Conservation (phyloP, 2,329 filamentous ascomycete species). For the Fusarium lyarnte region DNA sequence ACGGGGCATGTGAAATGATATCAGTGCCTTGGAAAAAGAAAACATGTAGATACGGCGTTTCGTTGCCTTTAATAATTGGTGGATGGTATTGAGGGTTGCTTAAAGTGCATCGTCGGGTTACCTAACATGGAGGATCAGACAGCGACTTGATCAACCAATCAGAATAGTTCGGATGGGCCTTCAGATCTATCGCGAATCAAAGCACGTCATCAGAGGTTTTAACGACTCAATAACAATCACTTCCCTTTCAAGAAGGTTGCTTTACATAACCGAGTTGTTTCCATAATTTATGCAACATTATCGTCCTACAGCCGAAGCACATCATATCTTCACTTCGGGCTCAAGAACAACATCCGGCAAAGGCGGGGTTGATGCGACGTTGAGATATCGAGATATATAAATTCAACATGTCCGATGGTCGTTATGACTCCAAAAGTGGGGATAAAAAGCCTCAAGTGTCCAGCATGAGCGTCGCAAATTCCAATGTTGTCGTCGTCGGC, state of each 20-base stretch:
- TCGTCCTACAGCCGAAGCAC: not conserved
- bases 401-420: not conserved
- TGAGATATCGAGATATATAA: not conserved
- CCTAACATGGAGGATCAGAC: not conserved
- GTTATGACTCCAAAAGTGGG: rapidly evolving
- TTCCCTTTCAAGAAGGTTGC: not conserved
- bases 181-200: not conserved
- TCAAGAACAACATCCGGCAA: not conserved
- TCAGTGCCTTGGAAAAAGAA: not conserved
- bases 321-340: not conserved
- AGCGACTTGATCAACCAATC: not conserved
- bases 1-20: not conserved
- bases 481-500: conserved; percentile 1
- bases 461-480: not conserved
- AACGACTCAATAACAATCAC: not conserved
- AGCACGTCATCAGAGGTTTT: not conserved
- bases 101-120: not conserved
- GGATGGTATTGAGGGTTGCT: too few relatives aligned
- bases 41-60: not conserved
- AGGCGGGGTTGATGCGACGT: not conserved
- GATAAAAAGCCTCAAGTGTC: rapidly evolving
- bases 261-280: not conserved
- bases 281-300: not conserved
- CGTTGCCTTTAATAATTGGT: not conserved
- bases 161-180: not conserved